Percentiles rank a stretch among this genome's conserved stretches.
phyloP scores from a whole-genome alignment of 805 yeast species.

The Millerozyma acaciae region DNA sequence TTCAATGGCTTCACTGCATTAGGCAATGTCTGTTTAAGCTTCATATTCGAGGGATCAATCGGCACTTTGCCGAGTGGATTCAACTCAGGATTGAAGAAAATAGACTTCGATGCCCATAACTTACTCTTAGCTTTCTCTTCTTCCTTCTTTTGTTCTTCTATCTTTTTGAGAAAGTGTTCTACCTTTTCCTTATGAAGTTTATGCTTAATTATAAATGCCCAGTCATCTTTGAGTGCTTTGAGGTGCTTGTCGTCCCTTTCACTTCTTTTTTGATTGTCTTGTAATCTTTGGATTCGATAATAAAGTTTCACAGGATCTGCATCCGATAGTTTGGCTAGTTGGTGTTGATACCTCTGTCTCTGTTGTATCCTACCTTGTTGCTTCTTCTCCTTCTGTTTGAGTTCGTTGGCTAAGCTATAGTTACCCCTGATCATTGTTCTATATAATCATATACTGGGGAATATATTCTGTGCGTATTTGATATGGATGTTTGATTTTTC shows the following conservation, averaged over 20 bases:
- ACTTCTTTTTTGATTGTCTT: slow-evolving; percentile 9
- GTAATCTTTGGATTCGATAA: slow-evolving; percentile 29
- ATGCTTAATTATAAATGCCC: slow-evolving; percentile 34
- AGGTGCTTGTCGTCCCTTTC: slow-evolving; percentile 19
- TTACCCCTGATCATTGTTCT: slow-evolving; percentile 23
- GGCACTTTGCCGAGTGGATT: slow-evolving; percentile 61
- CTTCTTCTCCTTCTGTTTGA: slow-evolving; percentile 32
- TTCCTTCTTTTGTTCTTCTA: slow-evolving; percentile 15
- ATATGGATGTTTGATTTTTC: slow-evolving; percentile 1
- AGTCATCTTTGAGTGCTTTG: slow-evolving; percentile 32
- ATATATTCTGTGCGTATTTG: background rate
- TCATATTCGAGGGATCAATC: slow-evolving; percentile 6
- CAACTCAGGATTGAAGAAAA: slow-evolving; percentile 64
- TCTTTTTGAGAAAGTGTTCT: slow-evolving; percentile 17
- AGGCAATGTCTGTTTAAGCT: slow-evolving; percentile 12
- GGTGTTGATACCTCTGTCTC: slow-evolving; percentile 31
- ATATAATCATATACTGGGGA: too few species aligned
- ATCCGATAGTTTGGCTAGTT: slow-evolving; percentile 20
- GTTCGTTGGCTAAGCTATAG: slow-evolving; percentile 36
- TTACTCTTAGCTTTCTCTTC: slow-evolving; percentile 16
- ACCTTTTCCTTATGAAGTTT: slow-evolving; percentile 31
- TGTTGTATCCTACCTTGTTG: slow-evolving; percentile 33
- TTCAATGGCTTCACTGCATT: slow-evolving; percentile 32
- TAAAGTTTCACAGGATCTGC: slow-evolving; percentile 34
- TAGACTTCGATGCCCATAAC: slow-evolving; percentile 45